Evolutionary conservation across 805 yeast species (phyloP).

Genomic region (Kluyveromyces dobzhanskii): DNA sequence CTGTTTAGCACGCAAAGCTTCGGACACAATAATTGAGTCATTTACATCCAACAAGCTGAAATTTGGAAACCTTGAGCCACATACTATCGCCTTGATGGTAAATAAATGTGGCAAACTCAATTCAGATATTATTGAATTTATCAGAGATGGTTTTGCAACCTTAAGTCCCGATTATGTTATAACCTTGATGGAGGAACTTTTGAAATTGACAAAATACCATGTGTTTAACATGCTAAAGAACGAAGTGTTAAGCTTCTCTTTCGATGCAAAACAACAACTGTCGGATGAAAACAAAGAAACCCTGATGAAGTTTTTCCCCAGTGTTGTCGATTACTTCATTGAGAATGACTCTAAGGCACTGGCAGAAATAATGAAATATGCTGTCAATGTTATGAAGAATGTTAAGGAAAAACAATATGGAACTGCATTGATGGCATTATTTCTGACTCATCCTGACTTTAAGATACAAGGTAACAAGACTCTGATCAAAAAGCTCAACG

Average conservation of each 20-base stretch:
- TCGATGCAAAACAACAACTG: neutral
- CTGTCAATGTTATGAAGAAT: slow-evolving; percentile 1
- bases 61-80: slow-evolving; percentile 4
- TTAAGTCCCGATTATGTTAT: neutral
- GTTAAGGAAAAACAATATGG: neutral
- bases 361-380: neutral
- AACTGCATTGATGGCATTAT: neutral
- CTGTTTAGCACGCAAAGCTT: slow-evolving; percentile 5
- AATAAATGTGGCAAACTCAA: slow-evolving; percentile 9
- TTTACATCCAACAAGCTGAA: slow-evolving; percentile 1
- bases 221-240: slow-evolving; percentile 6
- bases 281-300: neutral
- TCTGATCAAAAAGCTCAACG: slow-evolving; percentile 1
- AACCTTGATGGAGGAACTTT: slow-evolving; percentile 1
- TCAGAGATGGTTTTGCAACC: slow-evolving; percentile 5
- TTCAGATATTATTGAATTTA: slow-evolving; percentile 4
- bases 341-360: neutral
- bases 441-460: neutral
- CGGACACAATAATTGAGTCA: neutral
- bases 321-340: neutral
- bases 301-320: neutral
- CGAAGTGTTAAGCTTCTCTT: slow-evolving; percentile 10
- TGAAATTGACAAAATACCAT: slow-evolving; percentile 5
- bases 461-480: slow-evolving; percentile 4
- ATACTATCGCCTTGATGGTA: slow-evolving; percentile 8